A percentile compares a stretch with the other conserved stretches of the same genome.
These are phyloP conservation scores for Sordaria brevicollis DNA, from an alignment of 495 filamentous ascomycete species.

Conservation along the genomic window DNA sequence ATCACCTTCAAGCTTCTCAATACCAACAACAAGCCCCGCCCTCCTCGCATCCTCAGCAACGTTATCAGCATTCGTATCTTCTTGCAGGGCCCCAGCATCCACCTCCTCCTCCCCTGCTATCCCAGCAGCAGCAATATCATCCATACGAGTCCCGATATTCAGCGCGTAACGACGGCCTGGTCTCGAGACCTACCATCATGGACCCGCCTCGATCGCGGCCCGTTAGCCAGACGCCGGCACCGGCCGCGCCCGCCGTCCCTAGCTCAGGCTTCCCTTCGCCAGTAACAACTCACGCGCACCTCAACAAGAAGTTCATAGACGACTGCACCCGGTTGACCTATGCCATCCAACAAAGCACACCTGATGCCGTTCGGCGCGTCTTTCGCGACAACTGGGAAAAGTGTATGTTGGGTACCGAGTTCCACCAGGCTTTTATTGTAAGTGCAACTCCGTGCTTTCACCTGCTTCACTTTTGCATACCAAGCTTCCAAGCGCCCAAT, in stretches of 20 bases:
- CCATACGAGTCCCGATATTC: slow-evolving; percentile 1
- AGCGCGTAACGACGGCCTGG: background rate
- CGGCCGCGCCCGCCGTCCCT: background rate
- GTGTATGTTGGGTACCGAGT: slow-evolving; percentile 39
- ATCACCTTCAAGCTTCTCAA: background rate
- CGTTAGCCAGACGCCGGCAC: slow-evolving; percentile 5
- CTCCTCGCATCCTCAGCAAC: slow-evolving; percentile 1
- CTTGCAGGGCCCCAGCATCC: background rate
- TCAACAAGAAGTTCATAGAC: slow-evolving; percentile 29
- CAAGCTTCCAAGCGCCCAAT: background rate
- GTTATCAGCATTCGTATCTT: background rate
- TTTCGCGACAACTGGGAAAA: slow-evolving; percentile 40
- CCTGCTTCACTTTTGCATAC: background rate
- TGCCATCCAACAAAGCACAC: slow-evolving; percentile 29
- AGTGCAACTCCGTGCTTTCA: slow-evolving; percentile 16
- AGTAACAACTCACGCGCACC: slow-evolving; percentile 20
- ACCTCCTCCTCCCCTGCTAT: slow-evolving; percentile 3
- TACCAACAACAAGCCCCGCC: background rate
- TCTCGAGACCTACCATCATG: slow-evolving; percentile 29
- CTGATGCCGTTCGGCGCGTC: slow-evolving; percentile 33
- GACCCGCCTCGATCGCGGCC: slow-evolving; percentile 24
- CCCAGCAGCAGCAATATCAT: background rate
- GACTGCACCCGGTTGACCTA: slow-evolving; percentile 32
- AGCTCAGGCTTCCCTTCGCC: slow-evolving; percentile 31
- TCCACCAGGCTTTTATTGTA: slow-evolving; percentile 40